phyloP scores from a whole-genome alignment of 768 basidiomycete genomes.

The Lactarius indigo region DNA sequence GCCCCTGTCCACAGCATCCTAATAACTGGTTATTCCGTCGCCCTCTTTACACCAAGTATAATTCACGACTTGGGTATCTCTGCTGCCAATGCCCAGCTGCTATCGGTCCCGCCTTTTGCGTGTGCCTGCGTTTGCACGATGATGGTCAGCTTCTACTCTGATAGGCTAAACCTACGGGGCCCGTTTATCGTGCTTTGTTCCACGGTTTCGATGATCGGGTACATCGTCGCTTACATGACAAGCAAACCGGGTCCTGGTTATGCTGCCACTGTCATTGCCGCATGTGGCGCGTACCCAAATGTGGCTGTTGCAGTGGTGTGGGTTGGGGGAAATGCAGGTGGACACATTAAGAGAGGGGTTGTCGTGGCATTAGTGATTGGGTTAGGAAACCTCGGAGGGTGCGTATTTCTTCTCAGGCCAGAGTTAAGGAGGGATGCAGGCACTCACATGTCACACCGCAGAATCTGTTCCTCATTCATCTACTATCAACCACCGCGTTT shows the following conservation, averaged over 20 bases:
- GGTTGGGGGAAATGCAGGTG: slow-evolving; percentile 54
- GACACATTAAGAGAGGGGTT: slow-evolving; percentile 51
- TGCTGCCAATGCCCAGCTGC: slow-evolving; percentile 41
- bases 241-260: slow-evolving; percentile 36
- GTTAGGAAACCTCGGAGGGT: slow-evolving; percentile 54
- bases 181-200: slow-evolving; percentile 46
- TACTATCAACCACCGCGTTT: slow-evolving; percentile 39
- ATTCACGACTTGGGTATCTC: slow-evolving; percentile 43
- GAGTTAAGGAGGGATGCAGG: neutral
- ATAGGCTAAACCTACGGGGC: slow-evolving; percentile 40
- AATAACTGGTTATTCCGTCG: slow-evolving; percentile 44
- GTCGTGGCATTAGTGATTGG: slow-evolving; percentile 53
- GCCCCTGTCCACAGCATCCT: slow-evolving; percentile 34
- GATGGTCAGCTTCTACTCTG: slow-evolving; percentile 33
- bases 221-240: slow-evolving; percentile 46
- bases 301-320: slow-evolving; percentile 50
- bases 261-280: slow-evolving; percentile 46
- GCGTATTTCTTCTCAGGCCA: slow-evolving; percentile 28
- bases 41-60: slow-evolving; percentile 37
- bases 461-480: slow-evolving; percentile 43
- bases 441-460: slow-evolving; percentile 20
- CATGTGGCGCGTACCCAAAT: slow-evolving; percentile 50
- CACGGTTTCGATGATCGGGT: slow-evolving; percentile 48
- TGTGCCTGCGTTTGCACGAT: slow-evolving; percentile 32
- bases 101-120: slow-evolving; percentile 38